phyloP scores from a whole-genome alignment of 768 basidiomycete species.

The Suillus hirtellus region DNA sequence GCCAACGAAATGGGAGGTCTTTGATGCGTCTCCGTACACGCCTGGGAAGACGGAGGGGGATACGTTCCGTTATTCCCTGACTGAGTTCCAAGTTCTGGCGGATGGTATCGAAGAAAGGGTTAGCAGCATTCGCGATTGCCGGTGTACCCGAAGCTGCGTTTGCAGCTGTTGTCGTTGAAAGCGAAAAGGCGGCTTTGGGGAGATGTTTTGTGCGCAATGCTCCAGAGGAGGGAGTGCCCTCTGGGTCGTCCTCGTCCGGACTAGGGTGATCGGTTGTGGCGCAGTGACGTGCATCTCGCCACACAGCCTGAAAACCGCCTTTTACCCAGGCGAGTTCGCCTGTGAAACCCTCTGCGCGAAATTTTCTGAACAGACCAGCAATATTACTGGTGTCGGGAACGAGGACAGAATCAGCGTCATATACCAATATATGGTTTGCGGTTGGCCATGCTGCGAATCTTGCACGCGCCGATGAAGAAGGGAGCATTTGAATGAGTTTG shows the following conservation, averaged over 20 bases:
- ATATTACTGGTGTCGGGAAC: slow-evolving; percentile 70
- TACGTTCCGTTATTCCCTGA: slow-evolving; percentile 73
- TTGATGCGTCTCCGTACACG: slow-evolving; percentile 54
- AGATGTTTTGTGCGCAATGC: slow-evolving; percentile 58
- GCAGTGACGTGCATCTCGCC: slow-evolving; percentile 51
- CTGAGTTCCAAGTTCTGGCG: slow-evolving; percentile 85
- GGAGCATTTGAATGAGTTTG: slow-evolving; percentile 80
- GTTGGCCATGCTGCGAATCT: slow-evolving; percentile 61
- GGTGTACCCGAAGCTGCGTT: slow-evolving; percentile 24
- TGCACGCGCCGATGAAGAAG: slow-evolving; percentile 53
- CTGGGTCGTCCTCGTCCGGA: slow-evolving; percentile 53
- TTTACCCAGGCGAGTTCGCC: slow-evolving; percentile 76
- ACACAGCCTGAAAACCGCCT: slow-evolving; percentile 80
- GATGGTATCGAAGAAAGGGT: slow-evolving; percentile 96
- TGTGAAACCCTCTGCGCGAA: slow-evolving; percentile 55
- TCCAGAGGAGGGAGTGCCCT: slow-evolving; percentile 25
- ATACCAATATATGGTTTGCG: slow-evolving; percentile 70
- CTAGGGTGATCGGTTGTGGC: slow-evolving; percentile 50
- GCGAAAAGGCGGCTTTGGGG: slow-evolving; percentile 64
- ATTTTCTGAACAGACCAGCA: slow-evolving; percentile 73
- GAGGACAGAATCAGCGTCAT: slow-evolving; percentile 74
- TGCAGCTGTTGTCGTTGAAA: slow-evolving; percentile 41
- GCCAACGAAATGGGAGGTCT: slow-evolving; percentile 81
- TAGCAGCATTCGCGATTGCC: slow-evolving; percentile 40
- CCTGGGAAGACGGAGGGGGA: slow-evolving; percentile 62